Conservation (phyloP, 2,329 filamentous ascomycete species). For the Diatrype stigma region DNA sequence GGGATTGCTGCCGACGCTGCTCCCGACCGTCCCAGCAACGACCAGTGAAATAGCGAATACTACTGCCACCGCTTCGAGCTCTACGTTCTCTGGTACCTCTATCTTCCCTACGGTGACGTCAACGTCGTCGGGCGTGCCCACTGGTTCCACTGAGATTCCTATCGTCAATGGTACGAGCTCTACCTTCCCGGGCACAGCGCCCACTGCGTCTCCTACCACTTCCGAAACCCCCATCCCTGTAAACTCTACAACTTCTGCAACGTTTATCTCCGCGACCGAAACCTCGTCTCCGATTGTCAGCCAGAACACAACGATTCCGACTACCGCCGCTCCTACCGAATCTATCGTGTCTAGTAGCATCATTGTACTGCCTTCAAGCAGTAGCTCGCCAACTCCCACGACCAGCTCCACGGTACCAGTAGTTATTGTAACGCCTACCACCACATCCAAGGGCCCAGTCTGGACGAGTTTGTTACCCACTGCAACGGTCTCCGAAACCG, state of each 20-base stretch:
- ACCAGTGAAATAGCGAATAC: not conserved
- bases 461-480: slow-evolving; percentile 38
- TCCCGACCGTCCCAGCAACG: not conserved
- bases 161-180: not conserved
- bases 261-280: not conserved
- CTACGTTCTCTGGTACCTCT: not conserved
- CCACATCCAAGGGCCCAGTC: slow-evolving; percentile 8
- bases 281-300: slow-evolving; percentile 8
- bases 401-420: slow-evolving; percentile 7
- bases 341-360: slow-evolving; percentile 8
- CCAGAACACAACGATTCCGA: not conserved
- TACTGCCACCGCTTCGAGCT: not conserved
- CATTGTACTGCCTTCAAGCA: slow-evolving; percentile 5
- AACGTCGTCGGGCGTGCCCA: not conserved
- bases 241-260: slow-evolving; percentile 4
- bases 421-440: slow-evolving; percentile 12
- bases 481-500: slow-evolving; percentile 38
- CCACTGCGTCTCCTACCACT: slow-evolving; percentile 3
- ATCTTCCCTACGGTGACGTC: not conserved
- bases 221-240: slow-evolving; percentile 4
- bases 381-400: not conserved
- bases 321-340: not conserved
- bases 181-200: not conserved
- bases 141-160: not conserved
- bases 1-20: not conserved